Conservation (phyloP, 1,139 yeast species). For the Kazachstania sp. region DNA sequence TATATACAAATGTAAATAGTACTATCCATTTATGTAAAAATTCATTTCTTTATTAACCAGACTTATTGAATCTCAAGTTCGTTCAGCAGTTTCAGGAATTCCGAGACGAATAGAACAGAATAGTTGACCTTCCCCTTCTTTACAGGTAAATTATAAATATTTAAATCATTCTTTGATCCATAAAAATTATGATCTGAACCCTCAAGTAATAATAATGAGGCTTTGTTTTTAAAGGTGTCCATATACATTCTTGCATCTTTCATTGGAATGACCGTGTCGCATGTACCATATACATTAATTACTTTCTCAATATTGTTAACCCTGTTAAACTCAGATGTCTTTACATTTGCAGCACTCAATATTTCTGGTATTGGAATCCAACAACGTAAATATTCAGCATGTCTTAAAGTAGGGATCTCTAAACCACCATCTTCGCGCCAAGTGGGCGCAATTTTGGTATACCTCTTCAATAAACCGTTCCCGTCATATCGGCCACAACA, state of each 20-base stretch:
- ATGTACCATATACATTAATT: conserved; percentile 61
- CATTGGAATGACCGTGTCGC: conserved; percentile 58
- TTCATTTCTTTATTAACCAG: no score
- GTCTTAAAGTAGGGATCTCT: conserved; percentile 36
- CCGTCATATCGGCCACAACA: conserved; percentile 60
- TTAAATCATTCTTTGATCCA: conserved; percentile 38
- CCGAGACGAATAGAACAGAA: conserved; percentile 42
- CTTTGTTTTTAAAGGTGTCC: conserved; percentile 49
- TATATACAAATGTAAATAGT: no score
- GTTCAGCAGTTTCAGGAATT: background rate
- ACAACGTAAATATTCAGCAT: conserved; percentile 41
- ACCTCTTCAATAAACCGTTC: conserved; percentile 27
- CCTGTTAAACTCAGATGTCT: conserved; percentile 37
- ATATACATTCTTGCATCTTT: conserved; percentile 54
- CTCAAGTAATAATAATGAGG: conserved; percentile 49
- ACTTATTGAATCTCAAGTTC: no score
- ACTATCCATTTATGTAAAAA: no score
- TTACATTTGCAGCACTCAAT: conserved; percentile 43
- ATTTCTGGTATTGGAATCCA: conserved; percentile 43
- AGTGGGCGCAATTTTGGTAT: conserved; percentile 26
- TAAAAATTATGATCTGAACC: conserved; percentile 77
- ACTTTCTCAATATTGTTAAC: conserved; percentile 46
- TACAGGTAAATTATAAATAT: conserved; percentile 39
- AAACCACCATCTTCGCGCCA: conserved; percentile 36
- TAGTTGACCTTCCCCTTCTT: conserved; percentile 46